Percentiles rank a stretch among this genome's conserved stretches.
Evolutionary conservation across 2,329 filamentous ascomycete species (phyloP).

Genomic region (Aspergillus pseudoglaucus): DNA sequence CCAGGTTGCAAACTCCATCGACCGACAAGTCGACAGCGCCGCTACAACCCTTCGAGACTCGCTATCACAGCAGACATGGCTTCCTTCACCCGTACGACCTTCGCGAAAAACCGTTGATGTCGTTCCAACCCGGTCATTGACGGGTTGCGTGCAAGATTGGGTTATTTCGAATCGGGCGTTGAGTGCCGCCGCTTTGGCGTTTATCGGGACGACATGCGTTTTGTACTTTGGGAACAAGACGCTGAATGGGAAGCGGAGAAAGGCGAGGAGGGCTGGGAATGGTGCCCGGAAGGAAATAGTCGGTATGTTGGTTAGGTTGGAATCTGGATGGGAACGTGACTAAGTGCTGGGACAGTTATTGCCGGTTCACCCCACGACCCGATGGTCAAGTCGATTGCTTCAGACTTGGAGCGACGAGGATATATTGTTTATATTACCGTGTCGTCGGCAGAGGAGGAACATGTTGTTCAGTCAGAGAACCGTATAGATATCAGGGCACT

Average conservation of each 20-base stretch:
- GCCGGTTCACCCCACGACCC: slow-evolving; percentile 83
- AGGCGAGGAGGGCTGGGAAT: slow-evolving; percentile 71
- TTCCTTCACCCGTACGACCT: slow-evolving; percentile 63
- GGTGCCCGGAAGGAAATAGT: slow-evolving; percentile 82
- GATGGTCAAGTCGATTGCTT: slow-evolving; percentile 71
- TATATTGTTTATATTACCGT: slow-evolving; percentile 92
- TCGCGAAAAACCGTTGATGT: slow-evolving; percentile 27
- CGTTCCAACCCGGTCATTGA: slow-evolving; percentile 27
- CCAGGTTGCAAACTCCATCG: slow-evolving; percentile 71
- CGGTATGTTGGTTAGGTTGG: slow-evolving; percentile 32
- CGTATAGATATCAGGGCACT: slow-evolving; percentile 76
- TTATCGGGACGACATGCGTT: slow-evolving; percentile 58
- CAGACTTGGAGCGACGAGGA: slow-evolving; percentile 83
- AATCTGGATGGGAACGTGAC: slow-evolving; percentile 9
- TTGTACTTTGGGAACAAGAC: slow-evolving; percentile 58
- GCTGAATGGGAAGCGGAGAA: slow-evolving; percentile 55
- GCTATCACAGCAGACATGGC: slow-evolving; percentile 62
- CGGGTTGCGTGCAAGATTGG: slow-evolving; percentile 64
- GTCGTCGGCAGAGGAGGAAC: slow-evolving; percentile 76
- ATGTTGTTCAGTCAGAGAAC: slow-evolving; percentile 67
- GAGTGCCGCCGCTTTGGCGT: slow-evolving; percentile 64
- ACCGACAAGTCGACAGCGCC: slow-evolving; percentile 71
- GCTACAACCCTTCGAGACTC: slow-evolving; percentile 64
- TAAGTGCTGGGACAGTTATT: slow-evolving; percentile 53
- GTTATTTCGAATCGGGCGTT: slow-evolving; percentile 64